These are phyloP conservation scores for Comarum palustre DNA, from an alignment of 306 rosid genomes.

Conservation along the genomic window DNA sequence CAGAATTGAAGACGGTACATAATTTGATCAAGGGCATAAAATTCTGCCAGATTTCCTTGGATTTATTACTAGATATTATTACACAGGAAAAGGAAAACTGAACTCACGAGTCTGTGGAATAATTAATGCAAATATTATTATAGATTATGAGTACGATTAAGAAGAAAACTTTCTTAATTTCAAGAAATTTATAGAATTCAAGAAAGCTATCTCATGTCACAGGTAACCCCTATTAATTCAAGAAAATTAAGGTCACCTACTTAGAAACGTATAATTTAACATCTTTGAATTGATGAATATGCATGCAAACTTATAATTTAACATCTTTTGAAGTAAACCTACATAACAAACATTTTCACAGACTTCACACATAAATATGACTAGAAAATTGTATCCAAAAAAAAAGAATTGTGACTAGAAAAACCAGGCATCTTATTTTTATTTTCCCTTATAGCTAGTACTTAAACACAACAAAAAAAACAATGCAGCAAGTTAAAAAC, in stretches of 20 bases:
- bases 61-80: not conserved
- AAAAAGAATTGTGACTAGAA: too few relatives aligned
- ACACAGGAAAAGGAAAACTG: not conserved
- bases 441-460: not conserved
- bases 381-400: too few relatives aligned
- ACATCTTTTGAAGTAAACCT: not conserved
- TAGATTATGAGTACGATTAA: not conserved
- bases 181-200: not conserved
- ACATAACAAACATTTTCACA: not conserved
- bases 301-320: not conserved
- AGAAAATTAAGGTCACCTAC: not conserved
- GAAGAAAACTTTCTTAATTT: not conserved
- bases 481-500: constrained; percentile 17
- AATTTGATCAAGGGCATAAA: not conserved
- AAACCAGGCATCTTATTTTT: not conserved
- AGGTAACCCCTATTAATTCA: not conserved
- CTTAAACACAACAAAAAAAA: not conserved
- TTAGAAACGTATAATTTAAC: not conserved
- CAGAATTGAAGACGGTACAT: not conserved
- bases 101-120: not conserved
- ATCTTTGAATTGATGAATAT: not conserved
- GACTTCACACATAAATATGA: too few relatives aligned
- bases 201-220: too few relatives aligned
- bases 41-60: not conserved
- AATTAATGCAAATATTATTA: not conserved